phyloP scores from a whole-genome alignment of 768 basidiomycete genomes.

The Rickenella mellea region DNA sequence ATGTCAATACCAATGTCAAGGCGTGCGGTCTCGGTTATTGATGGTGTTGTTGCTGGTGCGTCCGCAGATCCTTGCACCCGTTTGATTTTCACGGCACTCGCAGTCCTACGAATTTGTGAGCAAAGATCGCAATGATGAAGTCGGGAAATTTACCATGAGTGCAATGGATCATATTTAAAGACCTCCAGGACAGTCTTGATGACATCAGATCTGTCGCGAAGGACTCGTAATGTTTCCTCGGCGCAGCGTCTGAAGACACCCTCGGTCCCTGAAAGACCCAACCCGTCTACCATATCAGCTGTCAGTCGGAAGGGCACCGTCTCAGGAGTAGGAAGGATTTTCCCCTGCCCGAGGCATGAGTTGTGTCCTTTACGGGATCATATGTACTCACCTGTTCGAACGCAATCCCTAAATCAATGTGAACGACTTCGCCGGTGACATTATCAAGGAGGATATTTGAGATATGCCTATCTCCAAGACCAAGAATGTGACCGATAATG shows the following conservation, averaged over 20 bases:
- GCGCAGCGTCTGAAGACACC: slow-evolving; percentile 94
- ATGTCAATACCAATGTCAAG: slow-evolving; percentile 50
- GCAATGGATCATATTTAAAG: slow-evolving; percentile 92
- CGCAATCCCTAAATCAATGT: slow-evolving; percentile 94
- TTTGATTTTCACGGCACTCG: slow-evolving; percentile 66
- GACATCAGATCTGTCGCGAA: slow-evolving; percentile 75
- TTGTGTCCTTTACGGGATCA: no score
- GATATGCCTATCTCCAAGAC: slow-evolving; percentile 86
- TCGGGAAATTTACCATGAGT: slow-evolving; percentile 60
- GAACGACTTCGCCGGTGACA: slow-evolving; percentile 76
- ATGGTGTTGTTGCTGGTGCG: slow-evolving; percentile 15
- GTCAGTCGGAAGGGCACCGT: slow-evolving; percentile 93
- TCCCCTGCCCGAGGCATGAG: slow-evolving; percentile 53
- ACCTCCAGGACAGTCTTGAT: slow-evolving; percentile 95
- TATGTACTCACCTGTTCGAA: slow-evolving; percentile 71
- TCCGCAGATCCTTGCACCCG: slow-evolving; percentile 39
- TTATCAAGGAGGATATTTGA: slow-evolving; percentile 90
- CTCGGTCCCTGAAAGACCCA: slow-evolving; percentile 82
- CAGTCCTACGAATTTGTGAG: slow-evolving; percentile 47
- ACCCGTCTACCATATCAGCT: slow-evolving; percentile 86
- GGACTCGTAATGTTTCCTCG: slow-evolving; percentile 88
- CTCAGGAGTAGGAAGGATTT: slow-evolving; percentile 70
- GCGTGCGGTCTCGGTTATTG: slow-evolving; percentile 17
- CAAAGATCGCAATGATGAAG: neutral
- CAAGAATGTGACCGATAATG: slow-evolving; percentile 88